Percentiles rank a stretch among this genome's conserved stretches.
Conservation (phyloP, 768 basidiomycete genomes). For the Boletus huronensis region DNA sequence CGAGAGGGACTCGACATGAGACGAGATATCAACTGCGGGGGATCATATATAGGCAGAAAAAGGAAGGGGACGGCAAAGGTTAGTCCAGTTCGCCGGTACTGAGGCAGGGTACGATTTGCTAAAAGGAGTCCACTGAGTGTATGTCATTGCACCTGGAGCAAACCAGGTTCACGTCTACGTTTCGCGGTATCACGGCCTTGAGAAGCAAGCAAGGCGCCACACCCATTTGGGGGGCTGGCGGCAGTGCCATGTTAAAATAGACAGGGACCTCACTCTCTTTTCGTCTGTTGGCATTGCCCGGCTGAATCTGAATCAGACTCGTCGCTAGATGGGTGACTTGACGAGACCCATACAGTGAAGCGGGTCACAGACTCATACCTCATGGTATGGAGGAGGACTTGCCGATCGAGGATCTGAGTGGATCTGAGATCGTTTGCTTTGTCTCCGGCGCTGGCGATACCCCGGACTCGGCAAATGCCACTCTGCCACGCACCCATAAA, state of each 20-base stretch:
- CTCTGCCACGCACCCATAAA: slow-evolving; percentile 1
- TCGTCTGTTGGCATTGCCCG: neutral
- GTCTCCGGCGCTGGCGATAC: slow-evolving; percentile 31
- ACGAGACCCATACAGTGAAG: neutral
- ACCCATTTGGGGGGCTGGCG: slow-evolving; percentile 13
- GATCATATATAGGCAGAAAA: slow-evolving; percentile 27
- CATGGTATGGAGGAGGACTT: neutral
- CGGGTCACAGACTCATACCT: neutral
- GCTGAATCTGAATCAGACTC: neutral
- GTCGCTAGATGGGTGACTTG: no score
- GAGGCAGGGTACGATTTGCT: slow-evolving; percentile 5
- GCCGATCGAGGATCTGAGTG: slow-evolving; percentile 18
- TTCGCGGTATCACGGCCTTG: slow-evolving; percentile 1
- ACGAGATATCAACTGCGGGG: neutral
- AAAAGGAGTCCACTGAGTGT: slow-evolving; percentile 12
- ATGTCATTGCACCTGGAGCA: slow-evolving; percentile 6
- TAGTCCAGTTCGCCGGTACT: slow-evolving; percentile 20
- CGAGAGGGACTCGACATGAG: slow-evolving; percentile 2
- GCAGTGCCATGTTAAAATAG: slow-evolving; percentile 11
- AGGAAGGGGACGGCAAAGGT: slow-evolving; percentile 18
- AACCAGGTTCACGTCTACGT: neutral
- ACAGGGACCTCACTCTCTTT: neutral
- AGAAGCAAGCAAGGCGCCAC: slow-evolving; percentile 2
- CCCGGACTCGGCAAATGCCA: slow-evolving; percentile 33
- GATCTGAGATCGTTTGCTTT: slow-evolving; percentile 33